Conservation (phyloP, 306 rosid genomes). For the Phaseolus lunatus region DNA sequence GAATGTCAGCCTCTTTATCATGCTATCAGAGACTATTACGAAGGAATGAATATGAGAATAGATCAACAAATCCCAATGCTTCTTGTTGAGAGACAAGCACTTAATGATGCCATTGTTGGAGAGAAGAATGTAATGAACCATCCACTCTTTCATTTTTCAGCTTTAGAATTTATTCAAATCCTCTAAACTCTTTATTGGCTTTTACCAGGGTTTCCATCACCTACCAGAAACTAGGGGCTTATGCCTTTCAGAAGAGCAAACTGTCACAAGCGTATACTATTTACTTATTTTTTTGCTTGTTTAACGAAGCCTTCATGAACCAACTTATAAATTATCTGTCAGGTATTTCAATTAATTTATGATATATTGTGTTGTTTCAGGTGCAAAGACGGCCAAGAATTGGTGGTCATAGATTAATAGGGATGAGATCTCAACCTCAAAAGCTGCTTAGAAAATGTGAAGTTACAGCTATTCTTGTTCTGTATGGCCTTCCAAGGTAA, state of each 20-base stretch:
- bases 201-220: constrained; percentile 87
- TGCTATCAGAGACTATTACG: constrained; percentile 86
- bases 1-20: constrained; percentile 98
- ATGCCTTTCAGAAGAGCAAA: constrained; percentile 95
- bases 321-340: background rate
- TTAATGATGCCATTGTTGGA: constrained; percentile 92
- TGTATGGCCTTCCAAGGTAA: constrained; percentile 96
- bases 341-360: constrained; percentile 8
- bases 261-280: constrained; percentile 77
- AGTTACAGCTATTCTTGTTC: constrained; percentile 98
- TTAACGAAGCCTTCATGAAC: constrained; percentile 23
- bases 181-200: constrained; percentile 44
- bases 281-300: background rate
- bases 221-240: constrained; percentile 96
- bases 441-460: constrained; percentile 78
- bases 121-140: constrained; percentile 73
- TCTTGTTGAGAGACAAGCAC: constrained; percentile 93
- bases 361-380: constrained; percentile 44
- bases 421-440: constrained; percentile 77
- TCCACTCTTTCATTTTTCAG: constrained; percentile 21
- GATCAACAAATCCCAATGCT: constrained; percentile 99
- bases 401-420: constrained; percentile 50
- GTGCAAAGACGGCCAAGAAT: constrained; percentile 48
- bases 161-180: constrained; percentile 33
- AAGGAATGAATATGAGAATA: constrained; percentile 89